phyloP scores from a whole-genome alignment of 1,284 basidiomycete species.

The Moesziomyces sp. region DNA sequence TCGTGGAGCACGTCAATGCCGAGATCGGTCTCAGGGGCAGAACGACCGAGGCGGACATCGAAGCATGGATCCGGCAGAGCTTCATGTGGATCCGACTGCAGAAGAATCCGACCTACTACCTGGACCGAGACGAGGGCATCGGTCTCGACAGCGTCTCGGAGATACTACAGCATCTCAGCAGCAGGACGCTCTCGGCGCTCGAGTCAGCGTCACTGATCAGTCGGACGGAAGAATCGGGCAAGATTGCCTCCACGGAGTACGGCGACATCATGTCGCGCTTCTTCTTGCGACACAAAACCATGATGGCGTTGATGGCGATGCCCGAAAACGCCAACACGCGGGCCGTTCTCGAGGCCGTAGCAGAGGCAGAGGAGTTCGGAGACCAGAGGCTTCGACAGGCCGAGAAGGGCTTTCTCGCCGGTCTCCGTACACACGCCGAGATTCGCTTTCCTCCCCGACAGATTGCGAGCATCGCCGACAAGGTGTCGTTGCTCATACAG shows the following conservation, averaged over 20 bases:
- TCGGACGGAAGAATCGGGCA: conserved; percentile 4
- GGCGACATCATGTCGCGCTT: conserved; percentile 59
- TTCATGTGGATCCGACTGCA: conserved; percentile 49
- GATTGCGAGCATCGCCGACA: conserved; percentile 45
- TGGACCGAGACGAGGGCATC: conserved; percentile 37
- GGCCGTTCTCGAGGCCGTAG: conserved; percentile 46
- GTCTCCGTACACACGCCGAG: conserved; percentile 40
- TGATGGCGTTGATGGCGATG: conserved; percentile 43
- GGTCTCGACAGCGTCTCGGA: conserved; percentile 38
- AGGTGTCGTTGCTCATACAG: conserved; percentile 57
- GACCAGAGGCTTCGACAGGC: conserved; percentile 65
- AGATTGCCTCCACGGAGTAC: conserved; percentile 41
- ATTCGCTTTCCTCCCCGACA: conserved; percentile 58
- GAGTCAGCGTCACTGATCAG: conserved; percentile 26
- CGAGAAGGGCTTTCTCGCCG: conserved; percentile 58
- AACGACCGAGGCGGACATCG: conserved; percentile 22
- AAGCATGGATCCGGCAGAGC: conserved; percentile 42
- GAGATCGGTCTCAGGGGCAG: conserved; percentile 45
- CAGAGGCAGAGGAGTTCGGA: conserved; percentile 62
- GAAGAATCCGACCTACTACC: conserved; percentile 53
- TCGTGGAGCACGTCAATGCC: conserved; percentile 59
- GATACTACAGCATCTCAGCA: conserved; percentile 35
- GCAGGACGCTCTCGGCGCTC: conserved; percentile 29
- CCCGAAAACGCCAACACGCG: conserved; percentile 12
- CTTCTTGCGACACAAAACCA: conserved; percentile 51